Conservation (phyloP, 2,329 filamentous ascomycete genomes). For the Botrytis aclada region DNA sequence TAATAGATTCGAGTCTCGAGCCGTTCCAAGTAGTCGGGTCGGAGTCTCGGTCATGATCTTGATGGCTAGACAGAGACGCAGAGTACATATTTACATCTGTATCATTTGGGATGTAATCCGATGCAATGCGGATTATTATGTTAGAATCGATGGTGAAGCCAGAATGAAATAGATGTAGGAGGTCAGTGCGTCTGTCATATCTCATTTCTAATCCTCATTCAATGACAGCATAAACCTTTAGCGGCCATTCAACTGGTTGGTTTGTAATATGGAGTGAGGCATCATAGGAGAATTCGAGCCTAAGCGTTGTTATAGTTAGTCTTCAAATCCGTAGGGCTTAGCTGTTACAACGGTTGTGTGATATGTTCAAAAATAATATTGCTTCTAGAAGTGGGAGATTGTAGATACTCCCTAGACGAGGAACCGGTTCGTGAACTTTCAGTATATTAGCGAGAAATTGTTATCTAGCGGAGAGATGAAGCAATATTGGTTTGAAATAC, state of each 20-base stretch:
- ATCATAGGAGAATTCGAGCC: neutral
- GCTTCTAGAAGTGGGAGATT: neutral
- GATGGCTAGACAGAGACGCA: neutral
- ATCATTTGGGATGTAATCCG: neutral
- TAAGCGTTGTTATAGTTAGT: neutral
- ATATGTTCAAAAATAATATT: neutral
- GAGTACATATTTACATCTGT: neutral
- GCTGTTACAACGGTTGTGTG: neutral
- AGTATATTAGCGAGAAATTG: neutral
- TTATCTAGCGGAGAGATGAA: neutral
- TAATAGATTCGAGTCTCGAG: slow-evolving; percentile 3
- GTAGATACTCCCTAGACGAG: neutral
- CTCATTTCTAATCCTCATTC: neutral
- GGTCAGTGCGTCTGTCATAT: neutral
- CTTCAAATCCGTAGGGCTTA: neutral
- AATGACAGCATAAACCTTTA: neutral
- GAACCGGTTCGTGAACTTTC: neutral
- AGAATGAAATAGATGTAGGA: neutral
- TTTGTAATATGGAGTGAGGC: neutral
- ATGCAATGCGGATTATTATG: neutral
- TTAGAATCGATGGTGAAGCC: neutral
- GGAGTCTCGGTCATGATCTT: neutral
- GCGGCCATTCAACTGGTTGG: neutral
- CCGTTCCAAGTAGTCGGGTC: slow-evolving; percentile 6
- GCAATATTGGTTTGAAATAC: neutral